Evolutionary conservation across 208 protist genomes (phyloP), one percentile per base, ranked within the genome.

Genomic region (Cochliopodium minus): DNA sequence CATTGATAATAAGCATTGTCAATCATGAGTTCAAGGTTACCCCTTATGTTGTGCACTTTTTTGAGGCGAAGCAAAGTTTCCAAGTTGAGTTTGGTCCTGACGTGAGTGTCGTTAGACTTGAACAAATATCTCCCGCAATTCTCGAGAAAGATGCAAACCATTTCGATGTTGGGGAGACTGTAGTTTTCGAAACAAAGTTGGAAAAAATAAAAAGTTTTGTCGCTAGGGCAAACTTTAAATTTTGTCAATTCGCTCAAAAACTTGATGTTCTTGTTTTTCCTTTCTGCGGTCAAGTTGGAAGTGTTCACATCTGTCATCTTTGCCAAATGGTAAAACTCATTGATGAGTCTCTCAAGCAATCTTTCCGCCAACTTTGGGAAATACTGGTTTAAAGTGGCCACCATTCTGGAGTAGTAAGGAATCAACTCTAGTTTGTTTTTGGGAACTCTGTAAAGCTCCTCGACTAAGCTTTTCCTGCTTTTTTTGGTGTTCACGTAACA

Each of bases 131-230:
- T 36, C 20, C 76, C 76, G 60, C 69, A 72, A 2, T 30, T 38
- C 35, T 81, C 76, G n/a, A 82, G 22, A 0, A 81, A 45, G 9
- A 43, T 52, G 22, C 76, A 82, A n/a, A 70, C 65, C n/a, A 81
- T 59, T 47, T 81, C 75, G 0, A 81, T 73, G 39, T 81, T 81
- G 30, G 76, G 70, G 43, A 79, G 67, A 23, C 43, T 36, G 20
- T 81, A 81, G 34, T 81, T 67, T 56, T 82, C 62, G 11, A 81
- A 61, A 51, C 67, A 74, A 2, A 57, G 36, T 9, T 43, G 26
- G n/a, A n/a, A n/a, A n/a, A n/a, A n/a, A n/a, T n/a, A n/a, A n/a
- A n/a, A n/a, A n/a, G n/a, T n/a, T n/a, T n/a, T n/a, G n/a, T n/a
- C n/a, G 15, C 20, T 30, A 17, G 64, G 58, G 4, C 57, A 29